Percentiles rank a stretch among this genome's conserved stretches.
phyloP scores from a whole-genome alignment of 1,284 basidiomycete species.

The Ustilago sp. region DNA sequence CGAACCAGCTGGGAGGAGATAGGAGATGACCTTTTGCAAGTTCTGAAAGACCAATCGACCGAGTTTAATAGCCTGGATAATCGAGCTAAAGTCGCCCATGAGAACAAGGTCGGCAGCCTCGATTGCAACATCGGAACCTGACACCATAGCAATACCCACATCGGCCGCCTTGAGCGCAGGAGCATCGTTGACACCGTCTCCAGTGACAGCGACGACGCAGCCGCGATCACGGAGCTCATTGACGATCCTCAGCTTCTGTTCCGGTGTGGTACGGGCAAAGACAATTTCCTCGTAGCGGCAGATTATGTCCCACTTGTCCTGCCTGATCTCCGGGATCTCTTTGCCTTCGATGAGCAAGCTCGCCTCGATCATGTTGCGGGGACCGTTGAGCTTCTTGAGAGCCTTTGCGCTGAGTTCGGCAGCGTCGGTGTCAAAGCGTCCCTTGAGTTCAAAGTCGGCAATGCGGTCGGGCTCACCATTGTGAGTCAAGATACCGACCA shows the following conservation, averaged over 20 bases:
- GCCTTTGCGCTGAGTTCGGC: slow-evolving; percentile 49
- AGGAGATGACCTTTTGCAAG: slow-evolving; percentile 73
- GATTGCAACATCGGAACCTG: slow-evolving; percentile 70
- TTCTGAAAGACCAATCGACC: slow-evolving; percentile 80
- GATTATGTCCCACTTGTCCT: slow-evolving; percentile 72
- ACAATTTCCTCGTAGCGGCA: slow-evolving; percentile 78
- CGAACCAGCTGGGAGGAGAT: slow-evolving; percentile 70
- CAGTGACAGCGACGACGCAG: slow-evolving; percentile 75
- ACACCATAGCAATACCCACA: slow-evolving; percentile 73
- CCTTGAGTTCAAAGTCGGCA: slow-evolving; percentile 69
- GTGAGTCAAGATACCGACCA: slow-evolving; percentile 75
- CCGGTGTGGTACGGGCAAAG: slow-evolving; percentile 79
- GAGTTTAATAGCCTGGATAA: slow-evolving; percentile 56
- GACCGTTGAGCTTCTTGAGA: slow-evolving; percentile 38
- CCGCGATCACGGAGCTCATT: slow-evolving; percentile 75
- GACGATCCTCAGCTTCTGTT: slow-evolving; percentile 78
- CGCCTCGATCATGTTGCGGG: slow-evolving; percentile 39
- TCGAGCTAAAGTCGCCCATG: slow-evolving; percentile 56
- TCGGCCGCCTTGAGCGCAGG: slow-evolving; percentile 72
- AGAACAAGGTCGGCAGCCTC: slow-evolving; percentile 65
- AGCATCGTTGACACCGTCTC: slow-evolving; percentile 80
- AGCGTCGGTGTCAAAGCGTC: slow-evolving; percentile 19
- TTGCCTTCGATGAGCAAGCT: slow-evolving; percentile 42
- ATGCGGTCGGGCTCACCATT: slow-evolving; percentile 65
- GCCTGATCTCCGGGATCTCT: slow-evolving; percentile 36